Base-by-base conservation (phyloP, 129 eudicot species). In the Arctium lappa region DNA sequence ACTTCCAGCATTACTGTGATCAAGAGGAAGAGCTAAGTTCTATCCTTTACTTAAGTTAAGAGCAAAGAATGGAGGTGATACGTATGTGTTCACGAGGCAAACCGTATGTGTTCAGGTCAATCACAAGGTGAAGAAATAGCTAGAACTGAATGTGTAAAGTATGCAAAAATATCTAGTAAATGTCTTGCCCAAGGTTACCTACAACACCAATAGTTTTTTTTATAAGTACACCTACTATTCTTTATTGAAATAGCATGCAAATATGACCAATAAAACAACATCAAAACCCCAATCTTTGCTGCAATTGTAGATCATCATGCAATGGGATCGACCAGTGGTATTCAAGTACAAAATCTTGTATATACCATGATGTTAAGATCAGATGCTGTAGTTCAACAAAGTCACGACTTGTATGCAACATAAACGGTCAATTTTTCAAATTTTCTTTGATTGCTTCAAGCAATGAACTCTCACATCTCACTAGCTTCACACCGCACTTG, bases 261-360 rank as follows among this genome's bases (percentile, higher is more conserved):
- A 82, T 66, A 77, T 44, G 8, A 81, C 68, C 75, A 16, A 65
- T 40, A 32, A 22, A 65, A 82, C 69, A 81, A 7, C 4, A 80
- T 9, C 73, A 72, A 81, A 37, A 39, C 79, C 66, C 29, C 75
- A 62, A 63, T 29, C 22, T 56, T 56, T 3, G n/a, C 40, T 42
- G 10, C 66, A 56, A 56, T 56, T 56, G 66, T 16, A 56, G 66
- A 29, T 56, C 66, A 53, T 15, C 22, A 13, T 53, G 62, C 63
- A 29, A 36, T 18, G 9, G n/a, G 53, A 18, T 37, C 44, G 32
- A 22, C 37, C 12, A 53, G 18, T 16, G 66, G 48, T 32, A 80
- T 72, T 48, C 71, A 72, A 11, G 22, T 48, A 48, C 40, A 46
- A 13, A 70, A 70, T 60, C 29, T 32, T 18, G 30, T 33, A 36